Conservation (phyloP, 2,329 filamentous ascomycete species). For the Penicillium capsulatum region DNA sequence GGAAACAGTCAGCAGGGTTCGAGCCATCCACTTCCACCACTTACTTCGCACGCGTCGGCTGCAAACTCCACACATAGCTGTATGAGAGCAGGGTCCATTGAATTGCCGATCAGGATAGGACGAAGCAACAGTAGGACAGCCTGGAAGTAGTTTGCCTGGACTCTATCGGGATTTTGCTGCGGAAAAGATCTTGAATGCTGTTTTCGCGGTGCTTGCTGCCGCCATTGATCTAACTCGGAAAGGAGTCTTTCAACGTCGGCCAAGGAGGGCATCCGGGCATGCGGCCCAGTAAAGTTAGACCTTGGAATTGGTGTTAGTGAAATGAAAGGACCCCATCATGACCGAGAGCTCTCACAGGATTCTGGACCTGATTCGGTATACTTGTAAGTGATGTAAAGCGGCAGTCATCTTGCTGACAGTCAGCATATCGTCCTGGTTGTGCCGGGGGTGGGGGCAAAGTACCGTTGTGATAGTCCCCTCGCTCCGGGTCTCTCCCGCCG, state of each 20-base stretch:
- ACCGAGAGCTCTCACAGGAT: conserved; percentile 15
- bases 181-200: conserved; percentile 10
- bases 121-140: conserved; percentile 15
- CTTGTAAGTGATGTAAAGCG: conserved; percentile 16
- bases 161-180: conserved; percentile 13
- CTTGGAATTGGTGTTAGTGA: conserved; percentile 3
- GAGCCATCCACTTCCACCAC: background rate
- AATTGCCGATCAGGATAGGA: conserved; percentile 10
- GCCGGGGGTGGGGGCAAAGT: background rate
- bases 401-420: conserved; percentile 15
- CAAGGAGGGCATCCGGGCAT: conserved; percentile 9
- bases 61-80: conserved; percentile 14
- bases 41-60: conserved; percentile 18
- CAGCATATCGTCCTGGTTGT: background rate
- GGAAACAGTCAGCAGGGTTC: background rate
- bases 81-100: conserved; percentile 12
- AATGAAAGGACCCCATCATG: background rate
- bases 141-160: conserved; percentile 17
- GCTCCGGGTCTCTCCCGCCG: background rate
- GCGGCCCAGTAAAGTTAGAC: conserved; percentile 11
- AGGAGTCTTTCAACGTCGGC: conserved; percentile 13
- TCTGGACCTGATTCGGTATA: conserved; percentile 17
- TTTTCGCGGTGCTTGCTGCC: conserved; percentile 12
- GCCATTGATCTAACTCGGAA: conserved; percentile 13
- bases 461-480: conserved; percentile 2